Conservation (phyloP, 306 rosid genomes). For the Prunus fruticosa region DNA sequence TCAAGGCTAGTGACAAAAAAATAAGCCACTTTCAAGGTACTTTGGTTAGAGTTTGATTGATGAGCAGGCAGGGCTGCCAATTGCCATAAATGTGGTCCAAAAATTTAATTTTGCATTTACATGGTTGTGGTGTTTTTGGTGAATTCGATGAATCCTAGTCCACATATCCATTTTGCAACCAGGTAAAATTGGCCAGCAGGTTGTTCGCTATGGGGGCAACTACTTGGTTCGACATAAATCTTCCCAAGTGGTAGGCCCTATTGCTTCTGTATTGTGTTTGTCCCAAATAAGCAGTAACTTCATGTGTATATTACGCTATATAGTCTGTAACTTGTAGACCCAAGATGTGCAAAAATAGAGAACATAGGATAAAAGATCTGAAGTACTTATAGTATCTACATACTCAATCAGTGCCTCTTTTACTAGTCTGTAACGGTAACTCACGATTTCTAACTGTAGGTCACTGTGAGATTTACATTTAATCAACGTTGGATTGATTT, state of each 20-base stretch:
- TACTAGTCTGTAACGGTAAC: too few relatives aligned
- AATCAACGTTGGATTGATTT: too few relatives aligned
- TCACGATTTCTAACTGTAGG: too few relatives aligned
- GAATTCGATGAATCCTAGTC: conserved; percentile 31
- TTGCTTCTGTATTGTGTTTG: not conserved
- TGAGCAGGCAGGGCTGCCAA: conserved; percentile 6
- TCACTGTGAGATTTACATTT: too few relatives aligned
- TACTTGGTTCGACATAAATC: conserved; percentile 32
- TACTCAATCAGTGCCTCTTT: too few relatives aligned
- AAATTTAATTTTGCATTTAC: conserved; percentile 20
- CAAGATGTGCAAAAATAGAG: too few relatives aligned
- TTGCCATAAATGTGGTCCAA: conserved; percentile 26
- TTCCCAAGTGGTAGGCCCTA: conserved; percentile 24
- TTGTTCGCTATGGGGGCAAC: conserved; percentile 50
- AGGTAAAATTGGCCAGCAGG: conserved; percentile 28
- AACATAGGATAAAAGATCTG: too few relatives aligned
- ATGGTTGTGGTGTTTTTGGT: conserved; percentile 23
- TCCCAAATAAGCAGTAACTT: not conserved
- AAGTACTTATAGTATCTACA: too few relatives aligned
- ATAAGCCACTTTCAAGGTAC: not conserved
- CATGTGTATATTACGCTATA: not conserved
- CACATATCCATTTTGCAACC: conserved; percentile 33
- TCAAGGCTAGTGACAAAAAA: not conserved
- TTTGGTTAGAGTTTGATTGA: not conserved
- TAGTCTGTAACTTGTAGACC: too few relatives aligned